Evolutionary conservation across 768 basidiomycete species (phyloP).

Genomic region (Amyloporia xantha): DNA sequence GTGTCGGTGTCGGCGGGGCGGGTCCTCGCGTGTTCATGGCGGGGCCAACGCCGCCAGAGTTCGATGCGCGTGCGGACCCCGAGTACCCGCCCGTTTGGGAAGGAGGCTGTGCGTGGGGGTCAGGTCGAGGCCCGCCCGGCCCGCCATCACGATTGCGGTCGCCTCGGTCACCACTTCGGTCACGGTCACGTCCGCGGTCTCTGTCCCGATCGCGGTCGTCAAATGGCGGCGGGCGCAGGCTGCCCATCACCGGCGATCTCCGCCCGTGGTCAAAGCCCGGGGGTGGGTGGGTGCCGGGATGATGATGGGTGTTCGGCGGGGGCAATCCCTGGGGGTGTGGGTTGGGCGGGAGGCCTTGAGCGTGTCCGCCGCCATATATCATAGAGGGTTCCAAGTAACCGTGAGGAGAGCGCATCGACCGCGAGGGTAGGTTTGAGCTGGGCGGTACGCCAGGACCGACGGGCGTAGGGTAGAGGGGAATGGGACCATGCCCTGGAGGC

Average conservation of each 20-base stretch:
- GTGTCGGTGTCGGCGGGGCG: constrained; percentile 1
- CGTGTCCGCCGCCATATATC: constrained; percentile 23
- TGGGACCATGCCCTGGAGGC: constrained; percentile 11
- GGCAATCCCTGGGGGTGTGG: no score
- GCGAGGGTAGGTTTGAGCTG: constrained; percentile 8
- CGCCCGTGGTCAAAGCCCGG: constrained; percentile 12
- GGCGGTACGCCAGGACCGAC: constrained; percentile 18
- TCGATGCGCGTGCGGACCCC: constrained; percentile 12
- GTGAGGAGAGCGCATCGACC: constrained; percentile 10
- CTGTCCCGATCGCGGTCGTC: constrained; percentile 11
- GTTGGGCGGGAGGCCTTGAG: constrained; percentile 17
- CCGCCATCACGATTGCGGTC: background rate
- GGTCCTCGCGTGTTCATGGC: background rate
- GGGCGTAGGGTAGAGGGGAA: constrained; percentile 19
- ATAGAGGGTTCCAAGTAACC: constrained; percentile 22
- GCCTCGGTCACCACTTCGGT: background rate
- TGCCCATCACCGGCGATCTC: constrained; percentile 27
- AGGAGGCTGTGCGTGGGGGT: constrained; percentile 4
- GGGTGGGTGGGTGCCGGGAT: constrained; percentile 2
- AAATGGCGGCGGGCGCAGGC: constrained; percentile 21
- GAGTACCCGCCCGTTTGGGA: constrained; percentile 3
- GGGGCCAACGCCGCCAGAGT: constrained; percentile 2
- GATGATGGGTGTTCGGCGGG: constrained; percentile 13
- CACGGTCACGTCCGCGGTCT: background rate
- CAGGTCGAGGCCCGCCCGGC: no score